Evolutionary conservation across 331 rosid genomes (phyloP), one percentile per base, ranked within the genome.

Genomic region (Malus hybrid): DNA sequence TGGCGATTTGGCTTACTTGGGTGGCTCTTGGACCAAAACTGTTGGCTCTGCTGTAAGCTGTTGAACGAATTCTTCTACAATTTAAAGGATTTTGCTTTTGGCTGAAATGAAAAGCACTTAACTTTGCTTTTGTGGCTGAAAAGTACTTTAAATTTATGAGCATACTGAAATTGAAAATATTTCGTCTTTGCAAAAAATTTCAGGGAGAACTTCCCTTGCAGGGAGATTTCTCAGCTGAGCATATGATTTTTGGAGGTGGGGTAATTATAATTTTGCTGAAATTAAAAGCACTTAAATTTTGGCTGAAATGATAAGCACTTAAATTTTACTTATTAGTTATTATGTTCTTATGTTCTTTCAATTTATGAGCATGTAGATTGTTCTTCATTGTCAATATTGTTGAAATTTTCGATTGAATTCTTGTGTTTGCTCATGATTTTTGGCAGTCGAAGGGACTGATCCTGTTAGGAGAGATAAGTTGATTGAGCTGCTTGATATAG

Each of bases 161-260:
- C 50, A 3, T 44, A 44, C 22, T 71, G 9, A 68, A 61, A 65
- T 13, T 70, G 67, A 79, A 58, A 26, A 28, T 32, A 76, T 24
- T 55, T 71, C 20, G 18, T 76, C 30, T 70, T 80, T 85, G 77
- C 42, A 44, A 36, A 36, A 62, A 75, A 46, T 60, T 84, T 66
- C 93, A 94, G 98, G 97, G 98, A 77, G 98, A 94, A 77, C 75
- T 94, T 80, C 96, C 97, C 0, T 92, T 94, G 26, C 98, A 94
- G 82, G 98, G 98, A 68, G 96, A 91, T 86, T 94, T 94, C 83
- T 91, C 98, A 66, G 97, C 98, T 11, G 97, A 91, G 61, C 98
- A 94, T 88, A 94, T 94, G 97, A 94, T 94, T 67, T 94, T 90
- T 73, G 98, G 98, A 81, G 96, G 97, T 94, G 78, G 44, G 95